Evolutionary conservation across 495 filamentous ascomycete species (phyloP), one percentile per base, ranked within the genome.

Genomic region (Neurospora pannonica): DNA sequence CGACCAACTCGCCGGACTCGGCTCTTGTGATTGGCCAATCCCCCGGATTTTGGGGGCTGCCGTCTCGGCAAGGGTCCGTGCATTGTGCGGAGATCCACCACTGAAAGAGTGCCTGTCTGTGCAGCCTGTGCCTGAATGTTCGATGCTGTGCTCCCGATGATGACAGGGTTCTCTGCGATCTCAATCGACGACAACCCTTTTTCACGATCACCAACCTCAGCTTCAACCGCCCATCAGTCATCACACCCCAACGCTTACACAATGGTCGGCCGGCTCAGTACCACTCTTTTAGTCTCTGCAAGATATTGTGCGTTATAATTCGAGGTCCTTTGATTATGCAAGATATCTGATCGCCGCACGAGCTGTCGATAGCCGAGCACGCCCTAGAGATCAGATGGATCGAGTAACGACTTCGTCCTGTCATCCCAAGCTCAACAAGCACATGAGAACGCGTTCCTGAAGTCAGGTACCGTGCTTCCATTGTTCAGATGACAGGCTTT

Each of bases 131-230:
- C 54, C 54, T 67, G 46, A 76, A 42, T n/a, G 71, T 6, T 37
- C 54, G 54, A 67, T 67, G 54, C 28, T 62, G 54, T 60, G 71
- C 1, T 46, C 71, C 28, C 21, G 39, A 31, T 71, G 39, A n/a
- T 71, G 17, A n/a, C 24, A 48, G 24, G 36, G 34, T 60, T 37
- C n/a, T 42, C 37, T 48, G 42, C 42, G 42, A 72, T 72, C 42
- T 21, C 40, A 17, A 72, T 36, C 71, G 71, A 54, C 71, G 40
- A 60, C 40, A 10, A 34, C 37, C 21, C n/a, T 37, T 42, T 31
- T 72, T 37, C 31, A 36, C 71, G 42, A 72, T 60, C 71, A 72
- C 19, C 71, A 48, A 72, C 8, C 39, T 72, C n/a, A 42, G 40
- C 39, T 54, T 21, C 71, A 72, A 31, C 71, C 19, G 24, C 38